Percentiles rank a stretch among this genome's conserved stretches.
Evolutionary conservation across 164 flowering plant genomes (phyloP).

Genomic region (Dillenia suffruticosa): DNA sequence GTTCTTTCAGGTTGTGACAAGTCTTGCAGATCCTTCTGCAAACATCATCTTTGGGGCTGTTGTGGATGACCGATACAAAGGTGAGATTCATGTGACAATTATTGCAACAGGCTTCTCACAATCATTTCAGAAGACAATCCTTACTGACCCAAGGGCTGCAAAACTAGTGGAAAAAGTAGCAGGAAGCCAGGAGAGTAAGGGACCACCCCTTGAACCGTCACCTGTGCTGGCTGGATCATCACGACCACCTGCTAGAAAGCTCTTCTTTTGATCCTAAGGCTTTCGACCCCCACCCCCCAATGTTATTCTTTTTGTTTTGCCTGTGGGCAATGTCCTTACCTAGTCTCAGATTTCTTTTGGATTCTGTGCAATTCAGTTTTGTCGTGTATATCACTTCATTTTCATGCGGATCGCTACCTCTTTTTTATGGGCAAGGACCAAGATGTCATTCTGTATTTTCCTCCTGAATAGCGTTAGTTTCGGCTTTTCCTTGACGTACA

Average conservation of each 20-base stretch:
- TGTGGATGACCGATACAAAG: constrained; percentile 92
- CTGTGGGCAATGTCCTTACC: too few relatives aligned
- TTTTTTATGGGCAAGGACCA: too few relatives aligned
- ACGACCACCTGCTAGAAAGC: constrained; percentile 46
- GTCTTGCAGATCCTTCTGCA: constrained; percentile 98
- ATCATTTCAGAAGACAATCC: constrained; percentile 79
- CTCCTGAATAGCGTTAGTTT: too few relatives aligned
- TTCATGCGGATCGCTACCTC: too few relatives aligned
- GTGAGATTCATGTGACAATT: constrained; percentile 92
- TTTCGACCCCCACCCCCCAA: neutral
- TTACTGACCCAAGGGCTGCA: constrained; percentile 73
- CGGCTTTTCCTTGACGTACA: too few relatives aligned
- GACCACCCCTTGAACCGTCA: constrained; percentile 24
- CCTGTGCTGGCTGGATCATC: constrained; percentile 25
- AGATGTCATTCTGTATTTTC: too few relatives aligned
- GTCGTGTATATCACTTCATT: too few relatives aligned
- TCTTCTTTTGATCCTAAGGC: constrained; percentile 45
- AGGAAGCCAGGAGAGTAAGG: constrained; percentile 43
- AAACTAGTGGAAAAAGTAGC: constrained; percentile 42
- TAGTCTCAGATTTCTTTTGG: too few relatives aligned
- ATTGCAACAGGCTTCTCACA: constrained; percentile 97
- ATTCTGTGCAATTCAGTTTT: too few relatives aligned
- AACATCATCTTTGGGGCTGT: constrained; percentile 98
- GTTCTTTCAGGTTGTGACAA: constrained; percentile 81
- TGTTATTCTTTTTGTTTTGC: too few relatives aligned